A percentile compares a stretch with the other conserved stretches of the same genome.
Conservation (phyloP, 129 eudicot species). For the Calendula officinalis region DNA sequence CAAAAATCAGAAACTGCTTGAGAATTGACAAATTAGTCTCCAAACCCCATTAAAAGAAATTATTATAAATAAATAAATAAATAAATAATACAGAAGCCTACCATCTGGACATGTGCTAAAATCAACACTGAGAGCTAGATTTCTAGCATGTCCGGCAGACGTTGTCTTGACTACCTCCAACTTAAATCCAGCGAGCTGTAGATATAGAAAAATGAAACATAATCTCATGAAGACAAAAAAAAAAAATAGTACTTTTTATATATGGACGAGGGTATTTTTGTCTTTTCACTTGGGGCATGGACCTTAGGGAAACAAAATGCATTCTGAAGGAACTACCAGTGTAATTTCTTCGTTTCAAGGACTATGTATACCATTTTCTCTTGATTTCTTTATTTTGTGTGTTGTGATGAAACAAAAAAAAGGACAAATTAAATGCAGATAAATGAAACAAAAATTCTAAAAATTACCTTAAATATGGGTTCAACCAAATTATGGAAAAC, state of each 20-base stretch:
- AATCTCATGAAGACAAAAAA: slow-evolving; percentile 4
- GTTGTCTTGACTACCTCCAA: slow-evolving; percentile 93
- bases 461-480: slow-evolving; percentile 88
- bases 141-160: slow-evolving; percentile 96
- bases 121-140: slow-evolving; percentile 80
- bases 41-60: no score
- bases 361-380: no score
- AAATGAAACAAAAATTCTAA: neutral
- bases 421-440: no score
- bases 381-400: no score
- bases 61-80: neutral
- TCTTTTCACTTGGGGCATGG: no score
- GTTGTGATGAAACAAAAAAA: no score
- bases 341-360: no score
- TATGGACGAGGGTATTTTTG: no score
- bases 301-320: no score
- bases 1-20: slow-evolving; percentile 20
- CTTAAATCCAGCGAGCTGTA: slow-evolving; percentile 92
- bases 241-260: neutral
- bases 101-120: slow-evolving; percentile 98
- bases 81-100: slow-evolving; percentile 26
- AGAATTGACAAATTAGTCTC: slow-evolving; percentile 11
- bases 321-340: no score
- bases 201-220: slow-evolving; percentile 11
- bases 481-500: slow-evolving; percentile 83